A percentile compares a stretch with the other conserved stretches of the same genome.
Conservation (phyloP, 805 yeast species). For the Ogataea nonfermentans region DNA sequence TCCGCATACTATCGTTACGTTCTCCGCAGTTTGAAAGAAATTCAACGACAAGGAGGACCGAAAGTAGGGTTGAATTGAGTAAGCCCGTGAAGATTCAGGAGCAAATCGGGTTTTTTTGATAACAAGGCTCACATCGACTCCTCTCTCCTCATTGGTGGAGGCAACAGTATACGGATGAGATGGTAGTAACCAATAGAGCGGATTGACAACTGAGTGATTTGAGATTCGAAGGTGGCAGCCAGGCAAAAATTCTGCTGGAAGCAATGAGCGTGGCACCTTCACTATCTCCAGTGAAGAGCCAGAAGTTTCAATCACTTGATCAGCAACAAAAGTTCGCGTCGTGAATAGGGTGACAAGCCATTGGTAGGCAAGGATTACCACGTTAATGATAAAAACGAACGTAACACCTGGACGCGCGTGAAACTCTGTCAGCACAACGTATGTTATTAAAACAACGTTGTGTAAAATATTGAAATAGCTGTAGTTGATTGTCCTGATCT, state of each 20-base stretch:
- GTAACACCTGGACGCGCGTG: conserved; percentile 75
- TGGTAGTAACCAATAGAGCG: conserved; percentile 49
- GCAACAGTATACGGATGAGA: conserved; percentile 70
- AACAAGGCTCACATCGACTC: conserved; percentile 41
- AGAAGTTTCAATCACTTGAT: conserved; percentile 21
- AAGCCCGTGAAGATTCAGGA: conserved; percentile 31
- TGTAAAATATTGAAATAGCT: conserved; percentile 56
- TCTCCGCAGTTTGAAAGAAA: conserved; percentile 48
- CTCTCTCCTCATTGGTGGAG: conserved; percentile 32
- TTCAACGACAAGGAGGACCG: conserved; percentile 42
- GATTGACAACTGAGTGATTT: conserved; percentile 37
- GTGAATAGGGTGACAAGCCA: conserved; percentile 33
- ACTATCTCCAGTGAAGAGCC: conserved; percentile 25
- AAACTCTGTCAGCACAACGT: conserved; percentile 44
- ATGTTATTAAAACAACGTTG: conserved; percentile 45
- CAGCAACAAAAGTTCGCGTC: conserved; percentile 21
- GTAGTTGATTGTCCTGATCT: conserved; percentile 50
- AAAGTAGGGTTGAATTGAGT: conserved; percentile 42
- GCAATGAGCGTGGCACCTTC: conserved; percentile 19
- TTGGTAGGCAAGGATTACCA: conserved; percentile 37
- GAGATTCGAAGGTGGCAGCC: conserved; percentile 57
- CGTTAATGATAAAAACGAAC: conserved; percentile 31
- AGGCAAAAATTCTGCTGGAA: conserved; percentile 37
- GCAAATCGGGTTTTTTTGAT: conserved; percentile 42
- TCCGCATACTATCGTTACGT: conserved; percentile 58